Percentiles rank a stretch among this genome's conserved stretches.
Conservation (phyloP, 495 filamentous ascomycete genomes). For the Ramalina peruviana region DNA sequence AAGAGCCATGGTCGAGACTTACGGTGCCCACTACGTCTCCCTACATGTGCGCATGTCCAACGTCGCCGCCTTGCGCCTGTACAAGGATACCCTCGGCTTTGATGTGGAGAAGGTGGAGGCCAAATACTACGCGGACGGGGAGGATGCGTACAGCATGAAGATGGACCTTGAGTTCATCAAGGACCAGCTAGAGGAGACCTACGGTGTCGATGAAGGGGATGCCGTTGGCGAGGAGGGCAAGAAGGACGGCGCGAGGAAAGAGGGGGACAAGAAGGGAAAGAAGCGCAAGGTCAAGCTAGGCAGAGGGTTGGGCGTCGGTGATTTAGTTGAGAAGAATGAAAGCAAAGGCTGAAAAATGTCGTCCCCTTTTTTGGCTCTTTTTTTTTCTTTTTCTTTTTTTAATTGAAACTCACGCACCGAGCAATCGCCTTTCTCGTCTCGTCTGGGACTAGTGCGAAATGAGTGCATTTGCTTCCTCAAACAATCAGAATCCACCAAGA, state of each 20-base stretch:
- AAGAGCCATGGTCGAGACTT: slow-evolving; percentile 90
- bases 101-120: slow-evolving; percentile 75
- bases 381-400: too few relatives aligned
- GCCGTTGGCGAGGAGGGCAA: slow-evolving; percentile 38
- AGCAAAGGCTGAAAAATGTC: slow-evolving; percentile 3
- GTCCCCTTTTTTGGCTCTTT: too few relatives aligned
- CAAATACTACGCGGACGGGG: slow-evolving; percentile 97
- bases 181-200: slow-evolving; percentile 26
- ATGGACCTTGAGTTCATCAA: slow-evolving; percentile 58
- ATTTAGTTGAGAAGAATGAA: slow-evolving; percentile 34
- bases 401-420: too few relatives aligned
- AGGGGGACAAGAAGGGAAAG: slow-evolving; percentile 25
- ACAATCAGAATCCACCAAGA: too few relatives aligned
- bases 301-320: slow-evolving; percentile 63
- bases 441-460: too few relatives aligned
- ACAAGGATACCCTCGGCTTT: slow-evolving; percentile 88
- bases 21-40: slow-evolving; percentile 79
- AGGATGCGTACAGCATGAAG: slow-evolving; percentile 91
- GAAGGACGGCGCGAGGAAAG: slow-evolving; percentile 25
- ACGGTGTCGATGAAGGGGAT: slow-evolving; percentile 39
- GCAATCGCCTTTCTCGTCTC: too few relatives aligned
- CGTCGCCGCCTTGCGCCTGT: slow-evolving; percentile 75
- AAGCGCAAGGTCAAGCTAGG: slow-evolving; percentile 67
- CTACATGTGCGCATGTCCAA: slow-evolving; percentile 93
- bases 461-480: too few relatives aligned